Conservation (phyloP, 306 rosid genomes). For the Lagenaria siceraria region DNA sequence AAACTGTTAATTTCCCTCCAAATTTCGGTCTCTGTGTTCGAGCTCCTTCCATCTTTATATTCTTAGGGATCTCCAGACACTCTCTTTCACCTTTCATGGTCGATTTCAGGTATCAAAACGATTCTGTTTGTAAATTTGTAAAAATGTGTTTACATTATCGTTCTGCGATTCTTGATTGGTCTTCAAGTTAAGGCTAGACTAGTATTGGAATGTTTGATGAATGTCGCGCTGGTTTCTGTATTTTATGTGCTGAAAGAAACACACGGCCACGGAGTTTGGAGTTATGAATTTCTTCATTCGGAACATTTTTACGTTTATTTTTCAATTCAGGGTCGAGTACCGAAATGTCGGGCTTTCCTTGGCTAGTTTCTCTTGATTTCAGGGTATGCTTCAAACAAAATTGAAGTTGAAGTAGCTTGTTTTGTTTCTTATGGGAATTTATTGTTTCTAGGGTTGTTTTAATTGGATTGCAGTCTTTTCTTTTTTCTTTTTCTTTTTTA, state of each 20-base stretch:
- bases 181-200: background rate
- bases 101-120: background rate
- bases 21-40: background rate
- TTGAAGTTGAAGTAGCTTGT: background rate
- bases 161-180: background rate
- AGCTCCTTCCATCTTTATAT: background rate
- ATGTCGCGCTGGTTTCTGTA: background rate
- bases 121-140: background rate
- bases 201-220: background rate
- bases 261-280: background rate
- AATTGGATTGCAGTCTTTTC: background rate
- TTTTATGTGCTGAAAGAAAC: background rate
- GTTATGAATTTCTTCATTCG: background rate
- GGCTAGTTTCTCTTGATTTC: background rate
- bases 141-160: background rate
- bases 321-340: background rate
- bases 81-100: background rate
- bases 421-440: background rate
- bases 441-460: background rate
- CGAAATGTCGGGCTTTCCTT: background rate
- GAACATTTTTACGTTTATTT: background rate
- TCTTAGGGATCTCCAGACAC: background rate
- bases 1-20: background rate
- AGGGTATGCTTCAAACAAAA: background rate
- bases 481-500: too few species aligned